Base-by-base conservation (phyloP, 805 yeast species). In the Helenozyma rhizophorensis region DNA sequence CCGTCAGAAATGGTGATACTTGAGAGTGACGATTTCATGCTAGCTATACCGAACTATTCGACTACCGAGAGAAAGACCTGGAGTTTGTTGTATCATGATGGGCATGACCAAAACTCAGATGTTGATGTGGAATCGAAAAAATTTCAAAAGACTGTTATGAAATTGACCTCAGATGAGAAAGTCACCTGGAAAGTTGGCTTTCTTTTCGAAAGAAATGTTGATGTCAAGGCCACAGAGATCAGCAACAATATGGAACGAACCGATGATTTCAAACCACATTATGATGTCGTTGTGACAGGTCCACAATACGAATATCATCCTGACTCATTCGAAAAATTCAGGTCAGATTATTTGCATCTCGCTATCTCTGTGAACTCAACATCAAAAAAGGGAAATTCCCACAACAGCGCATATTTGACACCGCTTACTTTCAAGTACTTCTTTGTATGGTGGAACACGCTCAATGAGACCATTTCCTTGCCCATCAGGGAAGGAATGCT, bases 131-230 rank as follows among this genome's bases (percentile, higher is more conserved):
- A 58, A 26, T 32, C 55, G 4, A 53, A 46, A 26, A 63, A 60
- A 33, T 54, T 61, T 23, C 58, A 50, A 14, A 72, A 72, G 45
- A 49, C 52, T 8, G 63, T 68, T 0, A 71, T 84, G 72, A 77
- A 74, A 43, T 63, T 88, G 18, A 62, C 68, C 1, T 63, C 69
- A 0, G 58, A 69, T 9, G 88, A 88, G 18, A 62, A 66, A 24
- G 93, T 88, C 6, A 53, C 62, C n/a, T 88, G 96, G 96, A 74
- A 69, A 22, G 59, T 81, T 29, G 96, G 96, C 0, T 60, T 84
- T 45, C 42, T 73, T 14, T 85, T 86, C 58, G 95, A 87, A 53
- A 60, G 83, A 38, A 81, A 82, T 33, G 53, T 53, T 18, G 54
- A 59, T 18, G 47, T 49, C 11, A 30, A 53, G 1, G 39, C 43